Evolutionary conservation across 768 basidiomycete species (phyloP).

Genomic region (Amanita polypyramis): DNA sequence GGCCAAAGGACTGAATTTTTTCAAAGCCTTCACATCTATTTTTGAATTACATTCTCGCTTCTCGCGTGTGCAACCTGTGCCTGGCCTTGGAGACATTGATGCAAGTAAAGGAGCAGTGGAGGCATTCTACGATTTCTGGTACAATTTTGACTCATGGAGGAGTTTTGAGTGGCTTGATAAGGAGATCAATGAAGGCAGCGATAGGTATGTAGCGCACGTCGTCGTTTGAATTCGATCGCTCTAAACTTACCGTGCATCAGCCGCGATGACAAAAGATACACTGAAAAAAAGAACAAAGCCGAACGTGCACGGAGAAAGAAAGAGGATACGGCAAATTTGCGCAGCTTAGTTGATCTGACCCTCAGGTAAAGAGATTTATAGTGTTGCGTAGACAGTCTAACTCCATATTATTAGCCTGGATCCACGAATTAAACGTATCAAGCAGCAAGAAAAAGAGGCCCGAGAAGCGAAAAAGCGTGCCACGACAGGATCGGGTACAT

Average conservation of each 20-base stretch:
- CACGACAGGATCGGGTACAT: slow-evolving; percentile 31
- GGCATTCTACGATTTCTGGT: slow-evolving; percentile 98
- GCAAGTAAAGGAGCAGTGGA: slow-evolving; percentile 78
- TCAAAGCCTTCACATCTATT: slow-evolving; percentile 65
- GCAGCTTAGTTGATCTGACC: slow-evolving; percentile 78
- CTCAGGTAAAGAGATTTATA: slow-evolving; percentile 30
- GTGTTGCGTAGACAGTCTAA: background rate
- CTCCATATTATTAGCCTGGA: slow-evolving; percentile 37
- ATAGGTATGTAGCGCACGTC: slow-evolving; percentile 47
- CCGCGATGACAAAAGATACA: slow-evolving; percentile 97
- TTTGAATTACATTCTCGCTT: slow-evolving; percentile 92
- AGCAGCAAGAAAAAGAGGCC: slow-evolving; percentile 91
- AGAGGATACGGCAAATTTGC: slow-evolving; percentile 88
- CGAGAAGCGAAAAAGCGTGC: slow-evolving; percentile 79
- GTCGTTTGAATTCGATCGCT: background rate
- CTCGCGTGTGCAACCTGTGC: slow-evolving; percentile 78
- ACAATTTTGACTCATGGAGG: slow-evolving; percentile 98
- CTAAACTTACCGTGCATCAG: slow-evolving; percentile 24
- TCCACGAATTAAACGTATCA: slow-evolving; percentile 95
- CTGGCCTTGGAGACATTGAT: slow-evolving; percentile 59
- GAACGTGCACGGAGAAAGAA: slow-evolving; percentile 96
- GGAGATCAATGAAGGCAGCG: slow-evolving; percentile 96
- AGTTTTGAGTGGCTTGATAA: slow-evolving; percentile 98
- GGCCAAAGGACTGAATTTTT: slow-evolving; percentile 54
- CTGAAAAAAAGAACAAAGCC: slow-evolving; percentile 98